Percentiles rank a stretch among this genome's conserved stretches.
These are phyloP conservation scores for Gillenia trifoliata DNA, from an alignment of 306 rosid genomes.

Conservation along the genomic window DNA sequence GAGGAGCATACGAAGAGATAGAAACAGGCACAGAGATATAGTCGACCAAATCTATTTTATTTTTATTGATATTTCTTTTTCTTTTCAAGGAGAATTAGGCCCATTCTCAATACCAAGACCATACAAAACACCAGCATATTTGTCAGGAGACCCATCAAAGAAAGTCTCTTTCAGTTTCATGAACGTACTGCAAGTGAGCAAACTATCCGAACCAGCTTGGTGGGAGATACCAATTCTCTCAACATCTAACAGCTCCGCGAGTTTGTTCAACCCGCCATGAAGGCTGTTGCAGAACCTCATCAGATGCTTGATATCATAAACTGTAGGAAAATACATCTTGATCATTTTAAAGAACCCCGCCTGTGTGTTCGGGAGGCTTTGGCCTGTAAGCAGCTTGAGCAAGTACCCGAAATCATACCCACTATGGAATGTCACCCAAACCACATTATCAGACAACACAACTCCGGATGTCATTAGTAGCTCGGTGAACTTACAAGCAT, in stretches of 20 bases:
- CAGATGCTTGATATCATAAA: conserved; percentile 41
- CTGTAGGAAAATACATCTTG: conserved; percentile 18
- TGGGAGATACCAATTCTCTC: conserved; percentile 37
- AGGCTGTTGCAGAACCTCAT: conserved; percentile 29
- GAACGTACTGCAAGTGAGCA: conserved; percentile 36
- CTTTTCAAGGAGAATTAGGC: not conserved
- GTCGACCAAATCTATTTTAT: not conserved
- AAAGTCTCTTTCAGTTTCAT: conserved; percentile 22
- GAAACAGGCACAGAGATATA: not conserved
- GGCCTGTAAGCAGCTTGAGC: conserved; percentile 32
- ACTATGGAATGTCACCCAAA: conserved; percentile 38
- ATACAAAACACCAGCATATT: conserved; percentile 29
- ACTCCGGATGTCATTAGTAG: conserved; percentile 31
- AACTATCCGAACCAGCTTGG: conserved; percentile 55
- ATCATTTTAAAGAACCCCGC: conserved; percentile 21
- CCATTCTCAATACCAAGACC: conserved; percentile 27
- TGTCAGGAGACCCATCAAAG: conserved; percentile 17
- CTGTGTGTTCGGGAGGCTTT: conserved; percentile 26
- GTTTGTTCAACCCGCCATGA: conserved; percentile 39
- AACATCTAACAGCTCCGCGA: conserved; percentile 31
- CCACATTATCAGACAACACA: conserved; percentile 21
- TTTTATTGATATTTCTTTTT: conserved; percentile 3
- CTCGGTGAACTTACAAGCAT: conserved; percentile 18
- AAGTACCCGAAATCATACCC: conserved; percentile 38
- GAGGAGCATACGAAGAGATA: not conserved